phyloP scores from a whole-genome alignment of 805 yeast species.

The Candida ipomoeae region DNA sequence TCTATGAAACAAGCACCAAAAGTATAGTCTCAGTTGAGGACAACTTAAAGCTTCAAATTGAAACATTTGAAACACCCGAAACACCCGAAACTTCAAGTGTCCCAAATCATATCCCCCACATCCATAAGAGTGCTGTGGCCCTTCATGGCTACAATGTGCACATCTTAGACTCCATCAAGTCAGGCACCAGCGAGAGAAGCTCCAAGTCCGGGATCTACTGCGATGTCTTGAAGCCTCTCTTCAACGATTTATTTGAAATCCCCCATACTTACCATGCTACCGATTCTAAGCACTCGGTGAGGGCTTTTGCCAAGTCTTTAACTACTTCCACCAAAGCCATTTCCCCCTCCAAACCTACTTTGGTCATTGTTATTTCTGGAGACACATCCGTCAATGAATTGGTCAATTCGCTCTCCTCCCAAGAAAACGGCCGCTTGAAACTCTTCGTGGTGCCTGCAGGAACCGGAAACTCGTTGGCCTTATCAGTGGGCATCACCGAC shows the following conservation, averaged over 20 bases:
- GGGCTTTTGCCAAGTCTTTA: slow-evolving; percentile 34
- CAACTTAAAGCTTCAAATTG: neutral
- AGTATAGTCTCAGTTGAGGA: neutral
- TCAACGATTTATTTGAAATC: slow-evolving; percentile 31
- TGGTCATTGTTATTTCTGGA: slow-evolving; percentile 70
- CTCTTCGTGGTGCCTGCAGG: slow-evolving; percentile 64
- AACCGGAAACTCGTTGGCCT: slow-evolving; percentile 79
- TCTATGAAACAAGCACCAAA: slow-evolving; percentile 5
- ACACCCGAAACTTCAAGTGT: neutral
- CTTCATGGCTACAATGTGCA: slow-evolving; percentile 15
- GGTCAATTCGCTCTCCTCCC: slow-evolving; percentile 44
- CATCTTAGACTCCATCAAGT: slow-evolving; percentile 47
- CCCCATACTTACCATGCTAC: slow-evolving; percentile 44
- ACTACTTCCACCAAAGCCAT: slow-evolving; percentile 3
- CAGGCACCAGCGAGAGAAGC: slow-evolving; percentile 42
- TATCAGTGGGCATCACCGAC: slow-evolving; percentile 46
- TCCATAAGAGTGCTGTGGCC: neutral
- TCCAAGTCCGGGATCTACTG: slow-evolving; percentile 34
- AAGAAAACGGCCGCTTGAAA: slow-evolving; percentile 11
- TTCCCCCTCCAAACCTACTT: slow-evolving; percentile 13
- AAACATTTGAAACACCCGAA: neutral
- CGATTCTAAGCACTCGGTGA: slow-evolving; percentile 32
- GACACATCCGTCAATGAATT: slow-evolving; percentile 83
- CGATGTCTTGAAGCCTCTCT: slow-evolving; percentile 44
- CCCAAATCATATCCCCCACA: neutral